A percentile compares a stretch with the other conserved stretches of the same genome.
These are phyloP conservation scores for Reutealis trisperma DNA, from an alignment of 345 rosid species.

Conservation along the genomic window DNA sequence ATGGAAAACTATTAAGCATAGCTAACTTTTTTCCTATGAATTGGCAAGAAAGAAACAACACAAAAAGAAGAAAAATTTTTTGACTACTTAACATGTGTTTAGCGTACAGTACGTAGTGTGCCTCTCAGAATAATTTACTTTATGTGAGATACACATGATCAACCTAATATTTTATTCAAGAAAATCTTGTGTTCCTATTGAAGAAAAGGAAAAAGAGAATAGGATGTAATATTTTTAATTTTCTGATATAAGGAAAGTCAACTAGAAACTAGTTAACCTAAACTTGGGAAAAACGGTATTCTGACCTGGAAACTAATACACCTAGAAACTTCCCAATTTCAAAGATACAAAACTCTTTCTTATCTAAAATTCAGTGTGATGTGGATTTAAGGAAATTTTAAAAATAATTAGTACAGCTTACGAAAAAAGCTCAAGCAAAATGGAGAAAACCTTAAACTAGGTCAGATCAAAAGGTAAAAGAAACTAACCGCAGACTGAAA, in stretches of 20 bases:
- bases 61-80: too few relatives aligned
- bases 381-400: background rate
- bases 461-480: constrained; percentile 3
- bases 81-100: too few relatives aligned
- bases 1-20: too few relatives aligned
- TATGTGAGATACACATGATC: background rate
- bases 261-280: background rate
- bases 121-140: too few relatives aligned
- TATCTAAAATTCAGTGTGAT: background rate
- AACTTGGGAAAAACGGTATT: background rate
- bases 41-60: too few relatives aligned
- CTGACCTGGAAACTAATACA: background rate
- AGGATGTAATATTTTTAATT: background rate
- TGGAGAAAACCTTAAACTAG: background rate
- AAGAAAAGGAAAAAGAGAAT: background rate
- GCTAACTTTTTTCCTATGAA: too few relatives aligned
- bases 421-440: background rate
- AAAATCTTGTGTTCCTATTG: background rate
- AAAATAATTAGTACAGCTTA: background rate
- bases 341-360: background rate
- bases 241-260: background rate
- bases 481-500: constrained; percentile 54
- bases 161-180: background rate
- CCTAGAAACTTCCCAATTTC: background rate
- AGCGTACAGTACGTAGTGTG: too few relatives aligned